Base-by-base conservation (phyloP, 2,329 filamentous ascomycete genomes). In the Fusarium succisae region DNA sequence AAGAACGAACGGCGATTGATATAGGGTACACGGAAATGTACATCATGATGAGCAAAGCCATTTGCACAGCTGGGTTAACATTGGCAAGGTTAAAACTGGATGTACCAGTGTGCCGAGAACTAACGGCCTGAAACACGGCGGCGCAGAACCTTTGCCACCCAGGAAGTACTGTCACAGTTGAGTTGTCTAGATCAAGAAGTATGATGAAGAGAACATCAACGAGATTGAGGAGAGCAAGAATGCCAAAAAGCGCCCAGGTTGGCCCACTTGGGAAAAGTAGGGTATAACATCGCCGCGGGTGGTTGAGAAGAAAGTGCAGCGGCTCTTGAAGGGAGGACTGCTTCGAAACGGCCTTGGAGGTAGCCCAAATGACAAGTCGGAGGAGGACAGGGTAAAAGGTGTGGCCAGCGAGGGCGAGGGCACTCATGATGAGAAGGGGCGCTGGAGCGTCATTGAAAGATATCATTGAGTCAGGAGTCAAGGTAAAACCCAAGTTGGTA, bases 41-140 rank as follows among this genome's bases (percentile, higher is more conserved):
- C 90, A 92, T 91, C 90, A 91, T 91, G 50, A 90, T 84, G 0
- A 91, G 82, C 65, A 90, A 87, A 39, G 89, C 85, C 41, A 91
- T 85, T 66, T 90, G 89, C 1, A 90, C 84, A 6, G 84, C 86
- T 10, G 89, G 87, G 43, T 86, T 88, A 5, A 90, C 82, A 2
- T 78, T 79, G 8, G 86, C 79, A 18, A 90, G 83, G 24, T 82
- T 79, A 38, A 90, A 89, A 76, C 81, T 88, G 81, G 83, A 84
- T 80, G 76, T 89, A 81, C 68, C 88, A 79, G 79, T 84, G 82
- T 77, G 89, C 72, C 66, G 87, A 79, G 70, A 85, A 81, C 76
- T 89, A 70, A 73, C 82, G 1, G 89, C 88, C 80, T 91, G 89
- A 79, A 91, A 91, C 0, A 91, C 82, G 15, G 88, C 88, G 26